These are phyloP conservation scores for Amaranthus palmeri DNA, from an alignment of 148 eudicot species.

Conservation along the genomic window DNA sequence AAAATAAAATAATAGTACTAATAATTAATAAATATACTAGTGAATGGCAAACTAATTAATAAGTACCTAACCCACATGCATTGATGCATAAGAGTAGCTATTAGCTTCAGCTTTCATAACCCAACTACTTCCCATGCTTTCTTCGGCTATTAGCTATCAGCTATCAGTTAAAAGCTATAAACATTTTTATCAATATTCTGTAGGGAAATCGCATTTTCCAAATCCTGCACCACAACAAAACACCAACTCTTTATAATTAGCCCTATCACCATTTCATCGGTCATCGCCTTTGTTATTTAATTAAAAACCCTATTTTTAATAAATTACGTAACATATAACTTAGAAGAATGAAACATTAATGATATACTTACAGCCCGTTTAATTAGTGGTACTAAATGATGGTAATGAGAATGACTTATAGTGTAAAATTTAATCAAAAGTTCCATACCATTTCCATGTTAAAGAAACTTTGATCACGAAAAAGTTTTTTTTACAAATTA, in stretches of 20 bases:
- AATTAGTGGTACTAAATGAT: too few species aligned
- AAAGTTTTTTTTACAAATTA: too few species aligned
- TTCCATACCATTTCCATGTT: too few species aligned
- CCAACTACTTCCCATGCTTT: not conserved
- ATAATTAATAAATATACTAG: not conserved
- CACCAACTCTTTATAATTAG: not conserved
- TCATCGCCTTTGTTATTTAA: too few species aligned
- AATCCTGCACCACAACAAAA: constrained; percentile 39
- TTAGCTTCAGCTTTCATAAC: not conserved
- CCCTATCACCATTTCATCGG: not conserved
- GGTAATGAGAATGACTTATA: too few species aligned
- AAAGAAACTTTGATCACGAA: too few species aligned
- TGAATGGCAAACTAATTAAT: not conserved
- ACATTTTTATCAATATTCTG: constrained; percentile 29
- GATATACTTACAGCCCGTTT: too few species aligned
- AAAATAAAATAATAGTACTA: not conserved
- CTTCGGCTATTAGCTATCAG: not conserved
- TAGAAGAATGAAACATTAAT: too few species aligned
- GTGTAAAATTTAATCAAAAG: too few species aligned
- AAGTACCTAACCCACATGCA: constrained; percentile 16
- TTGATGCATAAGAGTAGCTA: not conserved
- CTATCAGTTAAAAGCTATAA: not conserved
- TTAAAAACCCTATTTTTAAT: too few species aligned
- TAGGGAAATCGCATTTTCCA: constrained; percentile 63
- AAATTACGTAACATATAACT: too few species aligned